Percentiles rank a stretch among this genome's conserved stretches.
These are phyloP conservation scores for Triticum turgidum DNA, from an alignment of 176 grass and related monocot genomes.

Conservation along the genomic window DNA sequence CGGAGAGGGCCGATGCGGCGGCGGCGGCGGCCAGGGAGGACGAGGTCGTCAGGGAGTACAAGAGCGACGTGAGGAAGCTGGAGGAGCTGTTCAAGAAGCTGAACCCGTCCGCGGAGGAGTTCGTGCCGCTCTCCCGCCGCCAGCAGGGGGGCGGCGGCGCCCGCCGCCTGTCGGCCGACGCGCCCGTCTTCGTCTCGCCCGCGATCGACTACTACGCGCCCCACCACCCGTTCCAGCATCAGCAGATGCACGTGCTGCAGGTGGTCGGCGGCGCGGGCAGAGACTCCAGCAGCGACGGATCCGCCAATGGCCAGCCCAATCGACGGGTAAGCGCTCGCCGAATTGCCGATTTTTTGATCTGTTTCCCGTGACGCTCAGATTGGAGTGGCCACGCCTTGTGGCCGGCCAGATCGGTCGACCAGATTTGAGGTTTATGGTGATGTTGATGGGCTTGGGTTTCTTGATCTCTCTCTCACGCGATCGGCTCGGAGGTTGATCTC, in stretches of 20 bases:
- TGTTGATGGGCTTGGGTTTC: neutral
- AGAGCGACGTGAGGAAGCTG: constrained; percentile 82
- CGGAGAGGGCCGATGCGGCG: neutral
- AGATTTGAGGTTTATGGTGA: constrained; percentile 27
- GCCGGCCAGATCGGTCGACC: neutral
- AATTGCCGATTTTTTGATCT: constrained; percentile 5
- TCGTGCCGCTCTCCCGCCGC: constrained; percentile 69
- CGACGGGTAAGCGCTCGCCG: constrained; percentile 40
- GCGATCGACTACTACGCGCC: constrained; percentile 37
- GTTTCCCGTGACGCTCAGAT: constrained; percentile 2
- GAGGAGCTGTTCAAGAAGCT: constrained; percentile 92
- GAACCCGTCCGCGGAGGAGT: constrained; percentile 89
- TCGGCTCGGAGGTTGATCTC: neutral
- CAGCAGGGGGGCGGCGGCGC: neutral
- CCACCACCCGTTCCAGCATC: constrained; percentile 21
- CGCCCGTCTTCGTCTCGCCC: constrained; percentile 69
- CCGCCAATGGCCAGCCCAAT: constrained; percentile 57
- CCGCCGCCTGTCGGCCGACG: constrained; percentile 65
- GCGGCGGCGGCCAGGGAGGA: constrained; percentile 23
- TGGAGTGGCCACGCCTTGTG: neutral
- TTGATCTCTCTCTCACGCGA: no score
- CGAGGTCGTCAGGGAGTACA: constrained; percentile 72
- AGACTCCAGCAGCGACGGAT: constrained; percentile 89
- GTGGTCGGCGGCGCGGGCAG: constrained; percentile 25
- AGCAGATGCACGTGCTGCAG: constrained; percentile 50